Base-by-base conservation (phyloP, 2,329 filamentous ascomycete species). In the Alternaria gansuensis region DNA sequence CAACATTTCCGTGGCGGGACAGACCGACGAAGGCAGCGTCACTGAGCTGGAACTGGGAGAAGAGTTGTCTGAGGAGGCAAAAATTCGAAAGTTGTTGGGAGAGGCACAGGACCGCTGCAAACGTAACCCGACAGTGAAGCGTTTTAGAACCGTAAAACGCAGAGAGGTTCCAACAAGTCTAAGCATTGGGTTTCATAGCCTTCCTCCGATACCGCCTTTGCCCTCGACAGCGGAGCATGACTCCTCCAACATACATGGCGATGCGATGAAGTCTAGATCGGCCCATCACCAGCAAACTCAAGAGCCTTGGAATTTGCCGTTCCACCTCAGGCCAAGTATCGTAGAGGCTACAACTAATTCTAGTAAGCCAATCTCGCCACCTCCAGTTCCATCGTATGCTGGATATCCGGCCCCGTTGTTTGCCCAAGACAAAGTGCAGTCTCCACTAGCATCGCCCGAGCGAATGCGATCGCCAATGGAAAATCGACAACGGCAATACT, bases 71-170 rank as follows among this genome's bases (percentile, higher is more conserved):
- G 66, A 68, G 23, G 62, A 63, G 29, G 40, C 23, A n/a, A 71
- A 70, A 50, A 70, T 71, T 21, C 51, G 60, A 23, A 70, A 69
- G 24, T 31, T 70, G 7, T 54, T 71, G 28, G 62, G 66, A 10
- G 64, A 70, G 29, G 66, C 62, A 14, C 61, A 66, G 54, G 60
- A 56, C 0, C 59, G 66, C 33, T 63, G 66, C 37, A 70, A 71
- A 33, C 67, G 68, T 11, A 65, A 69, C 26, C 65, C 66, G 4
- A 68, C 57, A 1, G 57, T 70, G 4, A 62, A 66, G 48, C 63
- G 68, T 3, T 69, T 65, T 28, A 46, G 56, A 10, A 66, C 66
- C 1, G 60, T 68, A 5, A 64, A 62, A 39, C 59, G 62, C 17
- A 56, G 43, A 13, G 41, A 44, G 9, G 21, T 57, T 23, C 60